These are phyloP conservation scores for Zygosaccharomyces bailii DNA, from an alignment of 805 yeast genomes.

Conservation along the genomic window DNA sequence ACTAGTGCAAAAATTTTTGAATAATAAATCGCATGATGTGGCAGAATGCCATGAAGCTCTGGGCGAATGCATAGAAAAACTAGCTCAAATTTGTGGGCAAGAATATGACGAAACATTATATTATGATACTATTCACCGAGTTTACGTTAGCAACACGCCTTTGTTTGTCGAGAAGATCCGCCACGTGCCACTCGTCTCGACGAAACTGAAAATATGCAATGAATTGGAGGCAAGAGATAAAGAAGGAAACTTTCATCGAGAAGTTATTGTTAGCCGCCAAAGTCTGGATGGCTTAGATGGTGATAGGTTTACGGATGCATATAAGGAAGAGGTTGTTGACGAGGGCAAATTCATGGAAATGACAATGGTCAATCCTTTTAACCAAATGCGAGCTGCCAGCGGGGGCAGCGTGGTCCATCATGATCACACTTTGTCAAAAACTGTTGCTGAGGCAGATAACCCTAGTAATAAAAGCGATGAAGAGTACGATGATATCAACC, in stretches of 20 bases:
- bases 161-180: constrained; percentile 17
- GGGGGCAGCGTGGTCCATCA: constrained; percentile 28
- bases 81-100: constrained; percentile 30
- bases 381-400: constrained; percentile 19
- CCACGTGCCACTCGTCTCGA: constrained; percentile 23
- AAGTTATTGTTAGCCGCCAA: constrained; percentile 8
- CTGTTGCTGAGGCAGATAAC: not conserved
- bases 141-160: constrained; percentile 15
- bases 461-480: constrained; percentile 6
- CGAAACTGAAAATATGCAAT: constrained; percentile 29
- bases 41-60: not conserved
- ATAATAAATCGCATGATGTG: constrained; percentile 4
- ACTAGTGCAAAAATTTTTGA: constrained; percentile 10
- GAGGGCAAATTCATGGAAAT: constrained; percentile 31
- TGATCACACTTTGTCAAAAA: constrained; percentile 7
- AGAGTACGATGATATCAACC: constrained; percentile 3
- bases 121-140: constrained; percentile 20
- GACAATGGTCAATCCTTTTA: constrained; percentile 37
- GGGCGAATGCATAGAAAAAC: constrained; percentile 3
- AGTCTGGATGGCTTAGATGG: not conserved
- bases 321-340: constrained; percentile 14
- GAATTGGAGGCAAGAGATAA: constrained; percentile 27
- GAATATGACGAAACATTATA: constrained; percentile 29
- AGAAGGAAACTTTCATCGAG: constrained; percentile 17
- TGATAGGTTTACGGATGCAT: not conserved